These are phyloP conservation scores for Aspergillus panamensis DNA, from an alignment of 495 filamentous ascomycete species.

Conservation along the genomic window DNA sequence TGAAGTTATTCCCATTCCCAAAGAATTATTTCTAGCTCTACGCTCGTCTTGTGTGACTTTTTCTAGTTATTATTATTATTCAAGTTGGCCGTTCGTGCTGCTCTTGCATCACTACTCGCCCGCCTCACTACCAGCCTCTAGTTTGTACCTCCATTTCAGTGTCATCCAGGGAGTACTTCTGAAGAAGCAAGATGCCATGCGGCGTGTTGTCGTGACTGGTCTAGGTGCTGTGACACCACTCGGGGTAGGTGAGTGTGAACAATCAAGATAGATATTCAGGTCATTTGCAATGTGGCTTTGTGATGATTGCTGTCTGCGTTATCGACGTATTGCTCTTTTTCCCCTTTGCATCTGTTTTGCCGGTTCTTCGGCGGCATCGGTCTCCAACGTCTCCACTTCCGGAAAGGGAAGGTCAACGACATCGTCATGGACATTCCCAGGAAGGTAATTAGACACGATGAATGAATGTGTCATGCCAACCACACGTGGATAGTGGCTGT, in stretches of 20 bases:
- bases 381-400: conserved; percentile 24
- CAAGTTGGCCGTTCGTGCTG: neutral
- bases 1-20: conserved; percentile 12
- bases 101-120: too few species aligned
- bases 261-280: too few species aligned
- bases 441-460: conserved; percentile 21
- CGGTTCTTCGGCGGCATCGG: conserved; percentile 9
- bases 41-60: neutral
- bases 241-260: conserved; percentile 60
- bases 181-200: conserved; percentile 56
- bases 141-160: neutral
- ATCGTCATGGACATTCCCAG: conserved; percentile 12
- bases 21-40: conserved; percentile 2
- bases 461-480: neutral
- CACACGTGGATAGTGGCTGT: neutral
- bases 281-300: too few species aligned
- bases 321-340: neutral
- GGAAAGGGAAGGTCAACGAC: conserved; percentile 24
- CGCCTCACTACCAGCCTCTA: neutral
- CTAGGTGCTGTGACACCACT: conserved; percentile 90
- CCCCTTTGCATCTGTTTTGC: neutral
- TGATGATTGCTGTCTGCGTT: neutral
- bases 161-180: neutral
- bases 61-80: neutral
- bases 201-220: conserved; percentile 92